Evolutionary conservation across 352 stramenopile species (phyloP).

Genomic region (Phytophthora hibernalis): DNA sequence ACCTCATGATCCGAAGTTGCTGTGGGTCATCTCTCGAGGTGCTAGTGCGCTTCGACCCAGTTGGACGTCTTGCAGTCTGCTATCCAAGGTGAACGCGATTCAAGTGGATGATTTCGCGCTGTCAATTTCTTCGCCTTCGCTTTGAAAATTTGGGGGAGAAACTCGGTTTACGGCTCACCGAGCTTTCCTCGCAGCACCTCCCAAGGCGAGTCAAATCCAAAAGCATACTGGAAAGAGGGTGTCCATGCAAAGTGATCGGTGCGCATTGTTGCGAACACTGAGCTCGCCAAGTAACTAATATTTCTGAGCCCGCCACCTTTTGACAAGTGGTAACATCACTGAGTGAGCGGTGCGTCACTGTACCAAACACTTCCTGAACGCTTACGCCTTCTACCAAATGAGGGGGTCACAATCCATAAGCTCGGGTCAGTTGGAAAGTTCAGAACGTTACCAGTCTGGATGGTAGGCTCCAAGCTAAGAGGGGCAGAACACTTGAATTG

Average conservation of each 20-base stretch:
- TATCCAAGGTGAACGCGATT: neutral
- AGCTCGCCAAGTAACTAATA: neutral
- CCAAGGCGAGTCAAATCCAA: neutral
- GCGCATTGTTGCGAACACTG: too few species aligned
- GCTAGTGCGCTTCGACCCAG: neutral
- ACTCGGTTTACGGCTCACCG: neutral
- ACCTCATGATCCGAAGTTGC: neutral
- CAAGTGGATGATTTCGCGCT: neutral
- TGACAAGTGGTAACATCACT: neutral
- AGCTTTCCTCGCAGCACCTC: neutral
- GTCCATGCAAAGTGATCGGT: neutral
- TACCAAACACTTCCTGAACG: neutral
- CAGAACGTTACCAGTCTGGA: neutral
- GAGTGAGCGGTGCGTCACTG: neutral
- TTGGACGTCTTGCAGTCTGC: neutral
- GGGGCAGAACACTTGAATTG: neutral
- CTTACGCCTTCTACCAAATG: neutral
- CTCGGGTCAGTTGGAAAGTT: neutral
- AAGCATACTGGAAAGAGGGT: neutral
- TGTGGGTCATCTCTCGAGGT: neutral
- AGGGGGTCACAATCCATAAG: too few species aligned
- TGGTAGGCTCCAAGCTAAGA: neutral
- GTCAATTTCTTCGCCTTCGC: neutral
- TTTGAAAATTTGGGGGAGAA: neutral
- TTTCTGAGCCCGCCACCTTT: neutral